A percentile compares a stretch with the other conserved stretches of the same genome.
phyloP scores from a whole-genome alignment of 768 basidiomycete species.

The Kondoa malvinella region DNA sequence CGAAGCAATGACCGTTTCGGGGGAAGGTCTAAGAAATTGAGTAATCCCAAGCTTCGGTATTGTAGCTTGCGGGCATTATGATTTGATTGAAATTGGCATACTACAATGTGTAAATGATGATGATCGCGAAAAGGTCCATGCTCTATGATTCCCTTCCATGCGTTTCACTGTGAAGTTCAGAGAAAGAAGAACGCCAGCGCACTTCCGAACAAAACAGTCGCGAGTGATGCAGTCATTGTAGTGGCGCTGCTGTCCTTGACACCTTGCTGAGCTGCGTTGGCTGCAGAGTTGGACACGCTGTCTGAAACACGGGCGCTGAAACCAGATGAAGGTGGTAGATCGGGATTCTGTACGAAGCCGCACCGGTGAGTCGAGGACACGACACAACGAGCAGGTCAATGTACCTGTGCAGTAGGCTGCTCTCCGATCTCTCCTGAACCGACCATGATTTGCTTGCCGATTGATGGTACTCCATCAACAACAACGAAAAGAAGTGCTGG shows the following conservation, averaged over 20 bases:
- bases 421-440: constrained; percentile 60
- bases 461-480: constrained; percentile 67
- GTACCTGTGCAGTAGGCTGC: constrained; percentile 39
- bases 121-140: not conserved
- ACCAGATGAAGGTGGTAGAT: not conserved
- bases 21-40: too few species aligned
- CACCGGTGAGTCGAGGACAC: not conserved
- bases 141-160: not conserved
- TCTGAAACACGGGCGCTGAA: not conserved
- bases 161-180: not conserved
- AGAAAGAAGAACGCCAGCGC: not conserved
- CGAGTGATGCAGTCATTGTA: not conserved
- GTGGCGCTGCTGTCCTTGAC: not conserved
- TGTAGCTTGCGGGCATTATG: too few species aligned
- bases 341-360: not conserved
- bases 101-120: too few species aligned
- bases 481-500: constrained; percentile 69
- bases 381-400: not conserved
- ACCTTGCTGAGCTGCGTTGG: not conserved
- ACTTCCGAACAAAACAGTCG: not conserved
- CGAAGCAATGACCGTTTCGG: too few species aligned
- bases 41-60: too few species aligned
- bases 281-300: not conserved
- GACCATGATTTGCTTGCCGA: constrained; percentile 56
- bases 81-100: too few species aligned